These are phyloP conservation scores for Bolboschoenoplectus hybrid DNA, from an alignment of 202 grass and related monocot species.

Conservation along the genomic window DNA sequence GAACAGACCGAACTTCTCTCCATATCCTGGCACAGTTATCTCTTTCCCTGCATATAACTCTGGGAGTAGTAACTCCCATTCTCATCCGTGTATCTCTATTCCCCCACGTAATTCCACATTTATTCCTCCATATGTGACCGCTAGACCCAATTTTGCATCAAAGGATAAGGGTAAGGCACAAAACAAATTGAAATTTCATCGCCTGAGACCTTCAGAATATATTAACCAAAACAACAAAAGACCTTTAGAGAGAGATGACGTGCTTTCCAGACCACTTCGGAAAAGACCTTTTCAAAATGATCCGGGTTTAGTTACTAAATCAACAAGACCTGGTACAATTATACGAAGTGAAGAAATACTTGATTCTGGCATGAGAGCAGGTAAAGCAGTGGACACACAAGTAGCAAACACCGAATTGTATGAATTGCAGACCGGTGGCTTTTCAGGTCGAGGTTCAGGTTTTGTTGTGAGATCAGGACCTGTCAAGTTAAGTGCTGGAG, in stretches of 20 bases:
- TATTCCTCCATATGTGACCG: slow-evolving; percentile 38
- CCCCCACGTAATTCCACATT: slow-evolving; percentile 16
- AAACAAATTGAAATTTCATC: slow-evolving; percentile 39
- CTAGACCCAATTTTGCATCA: slow-evolving; percentile 27
- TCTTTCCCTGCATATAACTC: slow-evolving; percentile 50
- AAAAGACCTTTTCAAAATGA: slow-evolving; percentile 49
- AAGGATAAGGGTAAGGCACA: slow-evolving; percentile 43
- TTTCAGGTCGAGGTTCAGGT: slow-evolving; percentile 26
- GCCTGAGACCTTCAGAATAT: slow-evolving; percentile 41
- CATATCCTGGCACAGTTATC: slow-evolving; percentile 55
- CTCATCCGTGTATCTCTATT: slow-evolving; percentile 38
- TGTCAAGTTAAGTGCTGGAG: slow-evolving; percentile 58
- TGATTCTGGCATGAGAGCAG: slow-evolving; percentile 30
- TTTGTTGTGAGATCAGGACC: slow-evolving; percentile 40
- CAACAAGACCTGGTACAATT: slow-evolving; percentile 28
- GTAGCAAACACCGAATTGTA: slow-evolving; percentile 37
- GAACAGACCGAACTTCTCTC: slow-evolving; percentile 58
- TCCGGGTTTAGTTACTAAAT: slow-evolving; percentile 30
- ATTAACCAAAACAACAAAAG: slow-evolving; percentile 48
- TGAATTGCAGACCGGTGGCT: slow-evolving; percentile 22
- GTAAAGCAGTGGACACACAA: slow-evolving; percentile 6
- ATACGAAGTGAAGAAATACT: slow-evolving; percentile 35
- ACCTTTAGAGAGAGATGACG: slow-evolving; percentile 40
- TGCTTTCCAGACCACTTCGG: slow-evolving; percentile 23
- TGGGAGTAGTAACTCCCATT: slow-evolving; percentile 26